Evolutionary conservation across 2,329 filamentous ascomycete genomes (phyloP), one percentile per base, ranked within the genome.

Genomic region (Diaporthe nobilis): DNA sequence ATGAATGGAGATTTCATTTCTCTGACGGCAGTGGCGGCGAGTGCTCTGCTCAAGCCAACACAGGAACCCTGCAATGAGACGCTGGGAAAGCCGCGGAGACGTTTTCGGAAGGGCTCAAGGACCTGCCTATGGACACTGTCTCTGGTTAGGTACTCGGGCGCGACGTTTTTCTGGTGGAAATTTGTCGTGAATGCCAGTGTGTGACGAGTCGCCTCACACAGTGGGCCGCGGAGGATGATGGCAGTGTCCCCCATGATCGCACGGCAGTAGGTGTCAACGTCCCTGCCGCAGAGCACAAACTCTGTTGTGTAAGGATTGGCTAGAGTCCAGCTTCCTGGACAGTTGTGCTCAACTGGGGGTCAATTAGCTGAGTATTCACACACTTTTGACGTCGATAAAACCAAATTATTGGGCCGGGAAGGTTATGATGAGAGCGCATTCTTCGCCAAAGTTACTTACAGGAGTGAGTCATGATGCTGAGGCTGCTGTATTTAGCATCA

Each of bases 161-260:
- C 15, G 13, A 3, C 15, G 15, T 22, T 22, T 7, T 17, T 8
- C 1, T 42, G 34, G 49, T 37, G 31, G 17, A 55, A 39, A 2
- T 55, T 55, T 15, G n/a, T 42, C n/a, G 51, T 42, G 28, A 71
- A 53, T 6, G 49, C n/a, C 8, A 71, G 37, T 5, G 49, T 55
- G 22, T 71, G 49, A 15, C 8, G 37, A 2, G 4, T 44, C 6
- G 34, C 8, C 13, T 3, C 4, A 44, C 13, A 1, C n/a, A 71
- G 9, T 6, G 8, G 47, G 4, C 5, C 2, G 4, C 22, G 28
- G 2, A 71, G 2, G 4, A 6, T 5, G 8, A 42, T 9, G 34
- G 34, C 31, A 15, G 17, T 31, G 10, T 71, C 34, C 20, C 67
- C 67, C 67, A 71, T 71, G 49, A 71, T 39, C 4, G n/a, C 49